Conservation (phyloP, 306 rosid species). For the Malus sieversii region DNA sequence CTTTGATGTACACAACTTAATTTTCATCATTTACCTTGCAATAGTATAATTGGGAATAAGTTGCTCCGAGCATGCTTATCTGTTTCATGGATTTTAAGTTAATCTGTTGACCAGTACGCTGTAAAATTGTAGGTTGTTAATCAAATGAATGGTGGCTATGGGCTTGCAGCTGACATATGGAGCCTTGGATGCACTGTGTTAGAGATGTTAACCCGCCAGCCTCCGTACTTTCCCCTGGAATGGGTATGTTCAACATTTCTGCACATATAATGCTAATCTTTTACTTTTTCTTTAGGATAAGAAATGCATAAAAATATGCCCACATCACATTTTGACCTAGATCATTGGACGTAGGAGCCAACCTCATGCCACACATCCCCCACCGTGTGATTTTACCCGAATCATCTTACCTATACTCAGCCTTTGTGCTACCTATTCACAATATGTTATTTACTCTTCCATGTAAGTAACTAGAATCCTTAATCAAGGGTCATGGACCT, state of each 20-base stretch:
- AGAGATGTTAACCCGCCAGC: conserved; percentile 69
- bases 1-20: background rate
- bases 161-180: conserved; percentile 93
- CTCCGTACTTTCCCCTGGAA: conserved; percentile 62
- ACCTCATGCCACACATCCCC: background rate
- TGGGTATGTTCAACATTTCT: conserved; percentile 37
- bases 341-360: background rate
- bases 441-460: background rate
- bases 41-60: background rate
- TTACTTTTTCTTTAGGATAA: background rate
- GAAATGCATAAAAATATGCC: background rate
- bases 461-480: background rate
- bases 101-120: background rate
- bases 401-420: background rate
- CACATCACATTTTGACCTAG: background rate
- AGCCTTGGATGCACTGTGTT: conserved; percentile 94
- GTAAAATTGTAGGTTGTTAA: conserved; percentile 64
- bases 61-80: background rate
- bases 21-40: background rate
- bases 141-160: conserved; percentile 61
- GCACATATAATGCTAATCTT: background rate
- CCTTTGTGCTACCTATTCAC: background rate
- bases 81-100: background rate
- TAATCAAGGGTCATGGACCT: background rate
- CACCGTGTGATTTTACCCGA: background rate